phyloP scores from a whole-genome alignment of 1,139 yeast genomes.

The Taiozyma sp. region DNA sequence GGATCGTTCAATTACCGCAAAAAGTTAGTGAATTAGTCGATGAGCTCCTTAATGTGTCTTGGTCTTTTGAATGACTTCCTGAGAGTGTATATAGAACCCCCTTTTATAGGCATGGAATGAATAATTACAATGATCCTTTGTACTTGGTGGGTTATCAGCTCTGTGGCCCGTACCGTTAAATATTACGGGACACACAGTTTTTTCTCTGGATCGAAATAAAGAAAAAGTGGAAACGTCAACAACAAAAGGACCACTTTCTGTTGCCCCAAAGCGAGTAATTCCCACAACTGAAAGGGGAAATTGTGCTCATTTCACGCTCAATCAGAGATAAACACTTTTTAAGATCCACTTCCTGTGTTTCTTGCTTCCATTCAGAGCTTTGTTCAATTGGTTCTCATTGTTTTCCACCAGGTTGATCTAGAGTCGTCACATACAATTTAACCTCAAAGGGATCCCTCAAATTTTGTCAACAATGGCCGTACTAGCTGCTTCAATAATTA shows the following conservation, averaged over 20 bases:
- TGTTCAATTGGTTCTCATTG: neutral
- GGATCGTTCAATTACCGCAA: neutral
- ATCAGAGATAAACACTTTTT: neutral
- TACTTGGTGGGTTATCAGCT: no score
- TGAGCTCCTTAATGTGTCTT: neutral
- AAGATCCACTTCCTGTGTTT: neutral
- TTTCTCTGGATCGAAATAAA: neutral
- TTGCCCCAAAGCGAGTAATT: neutral
- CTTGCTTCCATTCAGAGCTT: neutral
- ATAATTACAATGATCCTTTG: neutral
- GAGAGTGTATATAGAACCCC: neutral
- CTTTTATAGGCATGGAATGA: neutral
- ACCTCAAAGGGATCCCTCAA: neutral
- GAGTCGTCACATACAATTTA: neutral
- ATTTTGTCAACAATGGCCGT: conserved; percentile 45
- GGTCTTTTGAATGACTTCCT: neutral
- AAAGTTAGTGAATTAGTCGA: neutral
- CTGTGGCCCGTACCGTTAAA: neutral
- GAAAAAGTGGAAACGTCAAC: conserved; percentile 17
- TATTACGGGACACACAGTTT: neutral
- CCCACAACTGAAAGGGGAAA: neutral
- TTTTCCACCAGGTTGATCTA: neutral
- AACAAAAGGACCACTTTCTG: conserved; percentile 3
- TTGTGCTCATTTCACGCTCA: neutral
- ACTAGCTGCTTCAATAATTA: conserved; percentile 92